A percentile compares a stretch with the other conserved stretches of the same genome.
Evolutionary conservation across 2,329 filamentous ascomycete genomes (phyloP).

Genomic region (Mycosphaerella arachidis): DNA sequence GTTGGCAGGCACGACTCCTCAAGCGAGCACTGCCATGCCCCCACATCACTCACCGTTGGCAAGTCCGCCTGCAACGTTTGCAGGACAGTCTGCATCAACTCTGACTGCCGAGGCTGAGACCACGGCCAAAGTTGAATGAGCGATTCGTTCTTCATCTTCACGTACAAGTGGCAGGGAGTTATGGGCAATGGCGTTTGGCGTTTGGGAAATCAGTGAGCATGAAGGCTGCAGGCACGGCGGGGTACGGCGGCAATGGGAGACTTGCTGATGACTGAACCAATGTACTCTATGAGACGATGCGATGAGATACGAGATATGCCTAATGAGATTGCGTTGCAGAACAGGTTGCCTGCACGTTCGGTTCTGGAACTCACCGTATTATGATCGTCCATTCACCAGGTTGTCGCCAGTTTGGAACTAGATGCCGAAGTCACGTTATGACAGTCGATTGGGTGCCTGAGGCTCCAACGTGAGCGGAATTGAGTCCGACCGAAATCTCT

Average conservation of each 20-base stretch:
- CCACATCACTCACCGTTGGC: slow-evolving; percentile 18
- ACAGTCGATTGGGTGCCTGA: not conserved
- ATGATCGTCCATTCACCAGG: not conserved
- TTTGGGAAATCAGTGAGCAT: not conserved
- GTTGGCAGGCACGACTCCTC: not conserved
- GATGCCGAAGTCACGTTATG: too few relatives aligned
- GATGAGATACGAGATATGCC: not conserved
- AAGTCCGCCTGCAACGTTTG: slow-evolving; percentile 16
- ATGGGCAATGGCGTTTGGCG: not conserved
- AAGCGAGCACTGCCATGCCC: not conserved
- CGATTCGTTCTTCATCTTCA: not conserved
- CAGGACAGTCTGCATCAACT: not conserved
- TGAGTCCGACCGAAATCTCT: not conserved
- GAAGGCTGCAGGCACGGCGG: not conserved
- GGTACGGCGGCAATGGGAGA: not conserved
- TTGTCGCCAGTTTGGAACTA: not conserved
- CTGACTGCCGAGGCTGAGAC: slow-evolving; percentile 4
- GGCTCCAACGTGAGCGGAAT: not conserved
- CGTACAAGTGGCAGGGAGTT: slow-evolving; percentile 9
- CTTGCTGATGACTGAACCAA: not conserved
- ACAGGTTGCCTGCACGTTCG: not conserved
- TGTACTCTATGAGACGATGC: not conserved
- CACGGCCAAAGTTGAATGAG: slow-evolving; percentile 7
- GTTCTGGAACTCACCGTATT: not conserved
- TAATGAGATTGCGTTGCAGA: not conserved